Base-by-base conservation (phyloP, 2,329 filamentous ascomycete genomes). In the Metarhizium rileyi region DNA sequence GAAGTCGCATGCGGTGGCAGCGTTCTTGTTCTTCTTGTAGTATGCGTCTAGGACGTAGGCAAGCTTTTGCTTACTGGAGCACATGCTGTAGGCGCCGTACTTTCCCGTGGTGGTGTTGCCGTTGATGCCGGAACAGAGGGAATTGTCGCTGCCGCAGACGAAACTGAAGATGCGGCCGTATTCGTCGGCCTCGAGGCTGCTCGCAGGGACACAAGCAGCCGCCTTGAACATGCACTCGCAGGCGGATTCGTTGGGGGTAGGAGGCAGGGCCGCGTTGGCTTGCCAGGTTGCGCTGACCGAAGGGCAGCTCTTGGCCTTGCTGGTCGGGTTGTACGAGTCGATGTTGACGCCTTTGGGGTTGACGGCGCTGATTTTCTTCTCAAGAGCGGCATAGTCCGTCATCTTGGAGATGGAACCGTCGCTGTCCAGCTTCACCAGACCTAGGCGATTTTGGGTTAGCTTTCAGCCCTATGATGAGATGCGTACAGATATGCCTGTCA, bases 171-270 rank as follows among this genome's bases (percentile, higher is more conserved):
- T 78, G n/a, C 76, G 70, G 46, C 77, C 79, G 61, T 81, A 86
- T 50, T 80, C 70, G 46, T 81, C 72, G 45, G 72, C 66, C 55
- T 77, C 70, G 22, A 89, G 70, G 58, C 68, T 67, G 44, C 75
- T 68, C 40, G 77, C 72, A 52, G 89, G 81, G 23, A 78, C 76
- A 71, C 93, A 98, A 51, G 73, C 72, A 50, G 95, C 67, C 77
- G 81, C 81, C 55, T 79, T 73, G 66, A 80, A 77, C 87, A 96
- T 95, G 80, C 93, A 98, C 51, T 75, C 68, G 77, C 93, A 98
- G 41, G 95, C 82, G 40, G 81, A 63, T 38, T 79, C 64, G 71
- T 97, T 87, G 54, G 90, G 90, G 12, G 80, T 81, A 10, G 91
- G 91, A 27, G 93, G 93, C 33, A 98, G 86, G 50, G 71, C 73